phyloP scores from a whole-genome alignment of 2,329 filamentous ascomycete genomes.

The Alternaria brassicicola region DNA sequence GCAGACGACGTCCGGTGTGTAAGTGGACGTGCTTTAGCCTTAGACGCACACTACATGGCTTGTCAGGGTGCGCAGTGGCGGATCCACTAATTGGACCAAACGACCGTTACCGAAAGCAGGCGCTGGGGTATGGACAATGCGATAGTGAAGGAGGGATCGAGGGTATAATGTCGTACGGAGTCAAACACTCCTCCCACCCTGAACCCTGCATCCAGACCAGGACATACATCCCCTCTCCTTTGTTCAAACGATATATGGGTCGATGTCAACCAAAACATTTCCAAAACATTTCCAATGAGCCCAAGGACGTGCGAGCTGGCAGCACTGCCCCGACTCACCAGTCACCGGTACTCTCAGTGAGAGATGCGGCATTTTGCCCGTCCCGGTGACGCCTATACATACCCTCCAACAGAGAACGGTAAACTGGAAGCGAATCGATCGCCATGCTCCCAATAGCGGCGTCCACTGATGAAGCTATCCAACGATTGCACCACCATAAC shows the following conservation, averaged over 20 bases:
- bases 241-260: conserved; percentile 7
- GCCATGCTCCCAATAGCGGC: background rate
- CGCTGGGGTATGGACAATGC: conserved; percentile 28
- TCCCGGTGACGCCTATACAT: background rate
- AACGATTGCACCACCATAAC: conserved; percentile 4
- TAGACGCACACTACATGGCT: conserved; percentile 36
- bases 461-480: background rate
- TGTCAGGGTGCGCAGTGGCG: conserved; percentile 23
- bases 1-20: conserved; percentile 41
- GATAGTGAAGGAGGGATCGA: conserved; percentile 40
- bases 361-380: background rate
- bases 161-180: conserved; percentile 41
- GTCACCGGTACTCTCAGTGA: background rate
- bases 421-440: background rate
- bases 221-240: conserved; percentile 20
- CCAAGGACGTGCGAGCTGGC: conserved; percentile 13
- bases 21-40: conserved; percentile 31
- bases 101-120: conserved; percentile 23
- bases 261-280: conserved; percentile 23
- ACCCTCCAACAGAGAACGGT: background rate
- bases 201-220: conserved; percentile 35
- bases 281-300: conserved; percentile 27
- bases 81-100: conserved; percentile 31
- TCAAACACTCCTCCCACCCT: conserved; percentile 42
- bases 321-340: conserved; percentile 13